Conservation (phyloP, 2,329 filamentous ascomycete genomes). For the Colletotrichum chrysophilum region DNA sequence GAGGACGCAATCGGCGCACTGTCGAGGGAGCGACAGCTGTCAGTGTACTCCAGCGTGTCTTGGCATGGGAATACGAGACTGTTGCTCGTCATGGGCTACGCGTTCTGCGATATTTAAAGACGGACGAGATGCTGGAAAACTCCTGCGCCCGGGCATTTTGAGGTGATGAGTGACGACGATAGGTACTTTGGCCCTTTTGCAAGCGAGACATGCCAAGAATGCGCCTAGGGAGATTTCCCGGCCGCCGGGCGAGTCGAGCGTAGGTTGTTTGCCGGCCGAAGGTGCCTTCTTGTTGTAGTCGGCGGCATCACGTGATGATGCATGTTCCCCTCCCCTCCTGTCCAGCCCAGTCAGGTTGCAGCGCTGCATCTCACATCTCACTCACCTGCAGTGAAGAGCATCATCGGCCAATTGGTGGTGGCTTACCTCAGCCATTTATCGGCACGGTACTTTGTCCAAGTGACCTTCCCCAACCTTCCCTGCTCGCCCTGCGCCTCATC, state of each 20-base stretch:
- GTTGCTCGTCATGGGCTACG: neutral
- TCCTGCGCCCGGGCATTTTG: neutral
- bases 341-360: neutral
- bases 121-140: neutral
- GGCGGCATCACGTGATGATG: neutral
- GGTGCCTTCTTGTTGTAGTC: neutral
- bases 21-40: neutral
- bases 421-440: conserved; percentile 7
- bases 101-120: neutral
- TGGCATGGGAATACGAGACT: neutral
- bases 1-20: neutral
- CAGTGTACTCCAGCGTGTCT: neutral
- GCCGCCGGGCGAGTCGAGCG: neutral
- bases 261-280: neutral
- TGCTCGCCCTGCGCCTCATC: conserved; percentile 4
- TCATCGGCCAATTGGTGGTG: neutral
- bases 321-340: neutral
- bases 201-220: conserved; percentile 1
- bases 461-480: neutral
- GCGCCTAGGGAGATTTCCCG: neutral
- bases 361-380: neutral
- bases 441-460: conserved; percentile 10
- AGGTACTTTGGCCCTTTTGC: neutral
- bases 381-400: neutral
- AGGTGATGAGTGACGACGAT: conserved; percentile 1